Percentiles rank a stretch among this genome's conserved stretches.
Evolutionary conservation across 2,329 filamentous ascomycete species (phyloP).

Genomic region (Paraconiothyrium brasiliense): DNA sequence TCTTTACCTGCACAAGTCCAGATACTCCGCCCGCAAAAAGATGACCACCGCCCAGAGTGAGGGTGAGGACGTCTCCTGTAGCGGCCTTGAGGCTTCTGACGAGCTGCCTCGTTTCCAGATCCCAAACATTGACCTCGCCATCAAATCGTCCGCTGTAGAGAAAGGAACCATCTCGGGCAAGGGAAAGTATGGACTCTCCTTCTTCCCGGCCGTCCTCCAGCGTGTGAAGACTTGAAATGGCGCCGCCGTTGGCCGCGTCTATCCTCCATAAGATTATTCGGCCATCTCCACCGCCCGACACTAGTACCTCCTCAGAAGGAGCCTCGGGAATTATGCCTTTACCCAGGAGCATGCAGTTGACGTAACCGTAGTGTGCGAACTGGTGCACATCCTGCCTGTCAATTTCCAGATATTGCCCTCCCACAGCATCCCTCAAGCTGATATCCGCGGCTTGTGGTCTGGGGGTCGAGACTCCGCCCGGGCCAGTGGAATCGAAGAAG

Average conservation of each 20-base stretch:
- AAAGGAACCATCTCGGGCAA: constrained; percentile 89
- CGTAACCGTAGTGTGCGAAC: constrained; percentile 94
- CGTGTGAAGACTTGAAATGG: constrained; percentile 74
- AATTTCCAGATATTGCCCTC: constrained; percentile 79
- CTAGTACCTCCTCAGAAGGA: constrained; percentile 78
- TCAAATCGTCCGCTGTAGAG: constrained; percentile 89
- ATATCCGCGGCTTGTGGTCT: constrained; percentile 68
- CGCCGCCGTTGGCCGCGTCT: constrained; percentile 65
- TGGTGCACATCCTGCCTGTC: constrained; percentile 81
- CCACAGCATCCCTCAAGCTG: constrained; percentile 59
- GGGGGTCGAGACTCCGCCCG: constrained; percentile 82
- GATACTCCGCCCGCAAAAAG: constrained; percentile 90
- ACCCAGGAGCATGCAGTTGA: constrained; percentile 94
- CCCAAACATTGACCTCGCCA: constrained; percentile 94
- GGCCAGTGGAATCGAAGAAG: constrained; percentile 91
- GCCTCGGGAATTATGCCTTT: constrained; percentile 75
- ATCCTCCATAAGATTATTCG: constrained; percentile 94
- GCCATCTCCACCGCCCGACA: constrained; percentile 93
- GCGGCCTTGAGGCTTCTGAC: constrained; percentile 86
- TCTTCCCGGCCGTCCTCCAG: constrained; percentile 67
- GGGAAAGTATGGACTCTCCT: constrained; percentile 74
- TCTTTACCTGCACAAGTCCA: constrained; percentile 80
- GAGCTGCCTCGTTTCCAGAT: constrained; percentile 91
- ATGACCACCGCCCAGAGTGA: constrained; percentile 85
- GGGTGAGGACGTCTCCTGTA: constrained; percentile 82